Evolutionary conservation across 208 protist genomes (phyloP), one percentile per base, ranked within the genome.

Genomic region (Wallacemonas collosoma): DNA sequence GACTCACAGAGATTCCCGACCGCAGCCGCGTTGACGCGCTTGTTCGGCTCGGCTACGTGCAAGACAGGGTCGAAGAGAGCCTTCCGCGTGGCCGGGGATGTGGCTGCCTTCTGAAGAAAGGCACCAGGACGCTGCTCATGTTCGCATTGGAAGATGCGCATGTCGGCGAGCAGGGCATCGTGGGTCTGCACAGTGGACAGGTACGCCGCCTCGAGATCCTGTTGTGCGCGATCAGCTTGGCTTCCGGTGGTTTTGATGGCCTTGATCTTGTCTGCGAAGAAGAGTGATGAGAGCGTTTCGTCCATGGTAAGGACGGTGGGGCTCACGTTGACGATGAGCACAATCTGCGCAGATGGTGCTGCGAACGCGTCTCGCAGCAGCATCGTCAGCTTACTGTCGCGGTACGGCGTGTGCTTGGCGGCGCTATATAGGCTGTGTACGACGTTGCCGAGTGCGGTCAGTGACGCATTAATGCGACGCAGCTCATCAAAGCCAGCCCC

Each of bases 391-490:
- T 93, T 95, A 64, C 80, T 86, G 63, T 94, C 88, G 5, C 94
- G 90, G 62, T 93, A 97, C 2, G 91, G 89, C 38, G 95, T 82
- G 75, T 94, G 82, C 26, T 78, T 72, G 2, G 82, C 77, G 53
- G 77, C 58, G 63, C 81, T 75, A 71, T 87, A 75, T 57, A 98
- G 64, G 47, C 73, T 73, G 53, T 89, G 80, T 41, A 98, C 94
- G 38, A 97, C 93, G 60, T 93, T 94, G 44, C 93, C 91, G 15
- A 98, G 86, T 2, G 90, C 79, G n/a, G 94, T 91, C 26, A 98
- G 86, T 39, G 93, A 98, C 39, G 87, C 73, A 78, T 98, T 98
- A 73, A 98, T 97, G 43, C 72, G 73, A 41, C 88, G 84, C 40
- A 95, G 82, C 72, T 98, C 93, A 35, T 93, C 80, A 43, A 95